Evolutionary conservation across 1,284 basidiomycete species (phyloP).

Genomic region (Apiotrichum veenhuisii): DNA sequence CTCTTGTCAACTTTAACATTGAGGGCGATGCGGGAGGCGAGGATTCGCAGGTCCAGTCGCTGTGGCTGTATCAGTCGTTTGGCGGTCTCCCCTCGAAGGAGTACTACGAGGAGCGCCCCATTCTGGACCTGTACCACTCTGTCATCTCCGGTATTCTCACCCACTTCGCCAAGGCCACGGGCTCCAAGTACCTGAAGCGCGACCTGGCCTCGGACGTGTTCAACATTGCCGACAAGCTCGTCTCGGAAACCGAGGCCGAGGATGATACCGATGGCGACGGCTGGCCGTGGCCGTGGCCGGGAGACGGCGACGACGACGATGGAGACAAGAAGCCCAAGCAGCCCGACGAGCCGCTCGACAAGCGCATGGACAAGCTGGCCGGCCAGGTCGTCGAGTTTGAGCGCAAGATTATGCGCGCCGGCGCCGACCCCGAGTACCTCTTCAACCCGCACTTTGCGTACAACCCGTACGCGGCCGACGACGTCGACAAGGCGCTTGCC

Average conservation of each 20-base stretch:
- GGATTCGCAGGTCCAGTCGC: constrained; percentile 81
- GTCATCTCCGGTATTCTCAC: constrained; percentile 67
- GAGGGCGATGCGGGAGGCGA: constrained; percentile 79
- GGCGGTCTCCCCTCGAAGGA: constrained; percentile 90
- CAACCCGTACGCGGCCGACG: constrained; percentile 71
- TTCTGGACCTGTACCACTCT: constrained; percentile 66
- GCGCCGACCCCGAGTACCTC: constrained; percentile 67
- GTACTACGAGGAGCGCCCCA: constrained; percentile 78
- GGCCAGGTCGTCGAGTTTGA: constrained; percentile 76
- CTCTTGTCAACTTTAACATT: constrained; percentile 70
- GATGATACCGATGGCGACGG: constrained; percentile 16
- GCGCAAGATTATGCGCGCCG: constrained; percentile 70
- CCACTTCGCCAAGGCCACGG: constrained; percentile 52
- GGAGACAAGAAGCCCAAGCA: constrained; percentile 17
- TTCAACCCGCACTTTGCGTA: constrained; percentile 78
- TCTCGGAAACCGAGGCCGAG: background rate
- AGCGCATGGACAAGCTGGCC: constrained; percentile 62
- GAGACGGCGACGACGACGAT: constrained; percentile 54
- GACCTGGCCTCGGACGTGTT: constrained; percentile 17
- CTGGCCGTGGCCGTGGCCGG: constrained; percentile 75
- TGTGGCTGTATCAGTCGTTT: constrained; percentile 79
- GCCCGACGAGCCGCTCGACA: constrained; percentile 29
- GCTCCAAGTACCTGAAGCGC: background rate
- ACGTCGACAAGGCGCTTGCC: constrained; percentile 67
- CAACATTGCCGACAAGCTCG: background rate